Evolutionary conservation across 2,329 filamentous ascomycete genomes (phyloP), one percentile per base, ranked within the genome.

Genomic region (Stachybotrys chlorohalonatus): DNA sequence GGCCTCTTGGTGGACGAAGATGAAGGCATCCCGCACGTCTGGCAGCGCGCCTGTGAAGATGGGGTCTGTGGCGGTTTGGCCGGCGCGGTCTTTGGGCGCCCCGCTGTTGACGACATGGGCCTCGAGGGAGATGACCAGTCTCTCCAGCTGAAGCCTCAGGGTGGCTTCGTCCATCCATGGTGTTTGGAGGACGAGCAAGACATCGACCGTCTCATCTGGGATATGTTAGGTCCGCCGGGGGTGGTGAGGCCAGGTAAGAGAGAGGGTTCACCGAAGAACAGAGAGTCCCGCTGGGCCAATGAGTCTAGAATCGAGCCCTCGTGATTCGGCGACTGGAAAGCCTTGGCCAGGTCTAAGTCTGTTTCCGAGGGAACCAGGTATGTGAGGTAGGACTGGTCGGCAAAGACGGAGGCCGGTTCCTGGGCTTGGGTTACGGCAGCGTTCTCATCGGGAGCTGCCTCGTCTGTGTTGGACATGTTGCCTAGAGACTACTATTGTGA

Each of bases 141-240:
- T 77, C 52, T 75, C 74, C 42, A 90, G 73, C 54, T 83, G 83
- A 42, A 79, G 75, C 54, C 79, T 76, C 17, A 90, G 70, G 0
- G 74, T 72, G 36, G 74, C 67, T 56, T 86, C 79, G 54, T 83
- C 78, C 54, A 80, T 73, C 63, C 79, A 76, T 5, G 84, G 83
- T 8, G 84, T 84, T 62, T 81, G 81, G 55, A 92, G 77, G 11
- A 89, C 75, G 58, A 91, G 73, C 63, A 88, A 83, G 16, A 90
- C 77, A 58, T 85, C 75, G 55, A 88, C 78, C 31, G 82, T 83
- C 74, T 92, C 88, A 79, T 92, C 88, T 91, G 64, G 79, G 5
- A 39, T 48, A 47, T 47, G 56, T 64, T 24, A 64, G 63, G 5
- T 45, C 50, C n/a, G 36, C 36, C 8, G 2, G 13, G 8, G 13